Conservation (phyloP, 2,329 filamentous ascomycete genomes). For the Cordyceps javanica region DNA sequence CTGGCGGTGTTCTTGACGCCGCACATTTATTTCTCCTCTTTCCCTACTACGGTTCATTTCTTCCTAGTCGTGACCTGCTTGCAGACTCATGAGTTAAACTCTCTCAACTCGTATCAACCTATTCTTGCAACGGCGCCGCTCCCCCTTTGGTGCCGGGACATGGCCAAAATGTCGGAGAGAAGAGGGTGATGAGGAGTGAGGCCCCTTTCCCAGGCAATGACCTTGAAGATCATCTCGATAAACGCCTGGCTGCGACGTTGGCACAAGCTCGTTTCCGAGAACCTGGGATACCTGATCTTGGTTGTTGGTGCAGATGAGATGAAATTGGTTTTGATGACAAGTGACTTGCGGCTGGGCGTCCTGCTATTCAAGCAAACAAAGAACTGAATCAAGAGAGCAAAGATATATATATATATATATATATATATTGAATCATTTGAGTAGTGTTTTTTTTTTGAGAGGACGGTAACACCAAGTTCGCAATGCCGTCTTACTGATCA, state of each 20-base stretch:
- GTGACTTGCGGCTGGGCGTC: too few relatives aligned
- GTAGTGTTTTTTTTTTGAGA: too few relatives aligned
- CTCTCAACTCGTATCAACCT: not conserved
- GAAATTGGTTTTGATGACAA: too few relatives aligned
- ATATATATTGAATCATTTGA: too few relatives aligned
- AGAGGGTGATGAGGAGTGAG: not conserved
- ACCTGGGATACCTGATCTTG: not conserved
- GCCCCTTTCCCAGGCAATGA: not conserved
- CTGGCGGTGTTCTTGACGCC: too few relatives aligned
- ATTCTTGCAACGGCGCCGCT: not conserved
- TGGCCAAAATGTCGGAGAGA: not conserved
- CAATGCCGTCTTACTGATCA: too few relatives aligned
- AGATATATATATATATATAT: too few relatives aligned
- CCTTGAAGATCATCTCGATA: not conserved
- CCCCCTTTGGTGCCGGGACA: not conserved
- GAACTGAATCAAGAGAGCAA: too few relatives aligned
- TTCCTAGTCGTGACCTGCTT: not conserved
- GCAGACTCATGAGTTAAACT: not conserved
- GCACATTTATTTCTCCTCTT: too few relatives aligned
- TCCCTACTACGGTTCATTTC: too few relatives aligned
- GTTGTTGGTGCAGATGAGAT: not conserved
- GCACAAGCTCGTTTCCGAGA: not conserved
- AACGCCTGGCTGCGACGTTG: not conserved
- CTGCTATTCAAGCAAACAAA: too few relatives aligned
- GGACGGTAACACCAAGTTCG: too few relatives aligned